These are phyloP conservation scores for Tylopilus felleus DNA, from an alignment of 768 basidiomycete species.

Conservation along the genomic window DNA sequence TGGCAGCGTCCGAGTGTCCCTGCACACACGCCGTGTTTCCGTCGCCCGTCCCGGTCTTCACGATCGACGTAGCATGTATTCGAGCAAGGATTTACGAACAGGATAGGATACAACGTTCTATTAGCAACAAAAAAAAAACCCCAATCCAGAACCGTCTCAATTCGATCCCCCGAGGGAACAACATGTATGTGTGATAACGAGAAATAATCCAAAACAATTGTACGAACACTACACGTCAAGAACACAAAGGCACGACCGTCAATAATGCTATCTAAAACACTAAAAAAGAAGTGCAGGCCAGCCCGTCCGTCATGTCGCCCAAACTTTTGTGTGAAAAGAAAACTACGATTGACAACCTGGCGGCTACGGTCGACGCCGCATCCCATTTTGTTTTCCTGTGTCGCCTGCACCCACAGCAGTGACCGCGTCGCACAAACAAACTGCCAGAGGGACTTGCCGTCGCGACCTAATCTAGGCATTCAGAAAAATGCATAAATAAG, in stretches of 20 bases:
- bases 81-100: background rate
- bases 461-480: slow-evolving; percentile 21
- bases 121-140: background rate
- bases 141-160: background rate
- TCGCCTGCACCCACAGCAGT: background rate
- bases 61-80: background rate
- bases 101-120: background rate
- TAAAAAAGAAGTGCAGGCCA: slow-evolving; percentile 16
- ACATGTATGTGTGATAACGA: background rate
- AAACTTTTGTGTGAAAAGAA: background rate
- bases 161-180: background rate
- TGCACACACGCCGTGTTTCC: too few species aligned
- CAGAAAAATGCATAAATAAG: slow-evolving; percentile 23
- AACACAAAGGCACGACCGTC: background rate
- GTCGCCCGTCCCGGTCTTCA: background rate
- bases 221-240: background rate
- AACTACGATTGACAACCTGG: background rate
- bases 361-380: slow-evolving; percentile 8
- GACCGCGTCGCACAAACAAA: slow-evolving; percentile 3
- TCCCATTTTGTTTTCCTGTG: background rate
- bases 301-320: slow-evolving; percentile 18
- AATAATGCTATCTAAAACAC: background rate
- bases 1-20: too few species aligned
- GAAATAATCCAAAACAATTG: background rate
- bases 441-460: slow-evolving; percentile 2